Base-by-base conservation (phyloP, 208 protist species). In the Trypanosoma conorhini region DNA sequence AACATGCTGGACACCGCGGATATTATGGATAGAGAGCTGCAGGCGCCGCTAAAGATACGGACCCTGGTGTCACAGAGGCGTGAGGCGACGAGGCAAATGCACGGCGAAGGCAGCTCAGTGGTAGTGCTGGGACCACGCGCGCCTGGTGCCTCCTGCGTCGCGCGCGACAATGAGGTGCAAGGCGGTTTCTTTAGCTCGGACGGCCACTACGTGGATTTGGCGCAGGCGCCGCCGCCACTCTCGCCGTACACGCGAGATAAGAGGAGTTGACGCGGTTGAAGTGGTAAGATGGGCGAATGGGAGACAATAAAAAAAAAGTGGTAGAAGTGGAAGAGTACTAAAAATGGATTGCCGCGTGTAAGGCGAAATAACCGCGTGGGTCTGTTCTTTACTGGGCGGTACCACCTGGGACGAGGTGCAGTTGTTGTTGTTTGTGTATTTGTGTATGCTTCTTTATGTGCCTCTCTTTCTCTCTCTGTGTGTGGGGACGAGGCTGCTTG, bases 201-300 rank as follows among this genome's bases (percentile, higher is more conserved):
- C 58, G 83, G 83, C 5, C 75, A 88, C 68, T 88, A 81, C 56
- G 72, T 88, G 8, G 83, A 88, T 56, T 62, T 88, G 28, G 15
- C 57, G 31, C 22, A 46, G 21, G 15, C 61, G 0, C 28, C 13
- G 22, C 57, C 48, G 2, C 46, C 44, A 13, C 12, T 44, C 24
- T 21, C 15, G 3, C 35, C 35, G 13, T 38, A 33, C 1, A 5
- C 28, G 30, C 56, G 35, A 61, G 38, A 5, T 7, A 61, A 22
- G 30, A 31, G 44, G 10, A 61, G n/a, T 12, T 64, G 38, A 64
- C 1, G 42, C 17, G 8, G 1, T 13, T 62, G 0, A 12, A 22
- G 31, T 31, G 26, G 28, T 30, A 48, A 24, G 59, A 63, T 5
- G 22, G 35, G 24, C 15, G 13, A 60, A 28, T 3, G 55, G 19